Conservation (phyloP, 1,284 basidiomycete species). For the Irpex sp. region DNA sequence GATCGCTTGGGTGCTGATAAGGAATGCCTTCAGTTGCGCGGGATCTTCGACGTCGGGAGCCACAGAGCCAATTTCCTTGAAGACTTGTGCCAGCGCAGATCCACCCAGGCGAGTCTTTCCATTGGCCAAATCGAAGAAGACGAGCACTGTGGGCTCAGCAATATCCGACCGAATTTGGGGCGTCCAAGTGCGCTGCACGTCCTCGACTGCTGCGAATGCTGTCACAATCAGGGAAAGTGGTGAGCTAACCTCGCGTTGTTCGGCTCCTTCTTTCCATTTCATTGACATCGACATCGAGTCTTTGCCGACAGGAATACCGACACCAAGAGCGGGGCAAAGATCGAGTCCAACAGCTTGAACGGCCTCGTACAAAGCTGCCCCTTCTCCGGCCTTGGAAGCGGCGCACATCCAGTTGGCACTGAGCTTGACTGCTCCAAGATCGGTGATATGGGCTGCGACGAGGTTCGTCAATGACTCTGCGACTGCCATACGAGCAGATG, state of each 20-base stretch:
- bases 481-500: slow-evolving; percentile 95
- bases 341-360: slow-evolving; percentile 93
- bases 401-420: slow-evolving; percentile 99
- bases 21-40: slow-evolving; percentile 76
- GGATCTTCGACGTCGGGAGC: slow-evolving; percentile 89
- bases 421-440: slow-evolving; percentile 81
- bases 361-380: slow-evolving; percentile 88
- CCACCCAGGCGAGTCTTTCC: slow-evolving; percentile 89
- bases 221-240: slow-evolving; percentile 94
- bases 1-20: slow-evolving; percentile 71
- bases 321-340: slow-evolving; percentile 90
- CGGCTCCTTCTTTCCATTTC: slow-evolving; percentile 76
- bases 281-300: slow-evolving; percentile 99
- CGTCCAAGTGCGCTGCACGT: slow-evolving; percentile 88
- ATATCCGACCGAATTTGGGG: slow-evolving; percentile 77
- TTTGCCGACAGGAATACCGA: slow-evolving; percentile 97
- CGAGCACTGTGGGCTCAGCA: slow-evolving; percentile 66
- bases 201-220: slow-evolving; percentile 87
- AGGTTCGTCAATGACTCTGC: slow-evolving; percentile 94
- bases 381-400: slow-evolving; percentile 88
- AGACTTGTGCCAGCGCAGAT: slow-evolving; percentile 94
- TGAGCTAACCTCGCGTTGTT: slow-evolving; percentile 81
- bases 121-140: slow-evolving; percentile 88
- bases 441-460: slow-evolving; percentile 75
- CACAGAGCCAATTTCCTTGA: slow-evolving; percentile 87